These are phyloP conservation scores for Aspergillus cavernicola DNA, from an alignment of 495 filamentous ascomycete species.

Conservation along the genomic window DNA sequence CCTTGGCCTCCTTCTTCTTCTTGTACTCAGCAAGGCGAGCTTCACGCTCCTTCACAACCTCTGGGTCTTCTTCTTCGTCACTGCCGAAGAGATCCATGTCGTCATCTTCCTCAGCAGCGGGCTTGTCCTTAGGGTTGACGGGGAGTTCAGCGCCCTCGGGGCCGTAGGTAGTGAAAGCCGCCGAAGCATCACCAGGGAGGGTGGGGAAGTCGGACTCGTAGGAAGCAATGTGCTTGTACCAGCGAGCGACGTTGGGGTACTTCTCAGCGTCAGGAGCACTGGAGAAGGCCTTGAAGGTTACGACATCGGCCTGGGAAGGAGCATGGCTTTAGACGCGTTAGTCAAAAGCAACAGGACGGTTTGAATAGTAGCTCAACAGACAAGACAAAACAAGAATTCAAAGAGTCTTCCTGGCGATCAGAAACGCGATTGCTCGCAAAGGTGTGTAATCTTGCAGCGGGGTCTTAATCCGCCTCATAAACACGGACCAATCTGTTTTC, in stretches of 20 bases:
- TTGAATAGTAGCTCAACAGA: slow-evolving; percentile 5
- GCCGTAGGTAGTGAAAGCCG: slow-evolving; percentile 84
- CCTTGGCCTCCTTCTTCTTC: slow-evolving; percentile 93
- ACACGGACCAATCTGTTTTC: slow-evolving; percentile 97
- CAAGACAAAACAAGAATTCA: slow-evolving; percentile 3
- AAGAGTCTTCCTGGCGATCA: slow-evolving; percentile 49
- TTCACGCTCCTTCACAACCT: slow-evolving; percentile 76
- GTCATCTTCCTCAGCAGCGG: slow-evolving; percentile 60
- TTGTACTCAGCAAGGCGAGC: slow-evolving; percentile 88
- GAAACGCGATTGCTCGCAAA: slow-evolving; percentile 77
- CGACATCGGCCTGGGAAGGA: slow-evolving; percentile 93
- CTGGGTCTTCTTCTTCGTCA: slow-evolving; percentile 86
- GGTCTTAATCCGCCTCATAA: slow-evolving; percentile 98
- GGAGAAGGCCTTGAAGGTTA: slow-evolving; percentile 84
- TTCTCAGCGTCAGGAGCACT: slow-evolving; percentile 70
- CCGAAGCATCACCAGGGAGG: slow-evolving; percentile 86
- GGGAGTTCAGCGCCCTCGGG: slow-evolving; percentile 74
- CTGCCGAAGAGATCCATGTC: slow-evolving; percentile 89
- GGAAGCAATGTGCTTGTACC: slow-evolving; percentile 97
- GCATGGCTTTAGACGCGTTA: slow-evolving; percentile 57
- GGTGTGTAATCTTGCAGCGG: slow-evolving; percentile 81
- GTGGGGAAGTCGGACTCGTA: slow-evolving; percentile 88
- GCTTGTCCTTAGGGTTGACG: slow-evolving; percentile 82
- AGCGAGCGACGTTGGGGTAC: slow-evolving; percentile 91
- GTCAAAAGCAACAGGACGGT: slow-evolving; percentile 12